Evolutionary conservation across 2,329 filamentous ascomycete species (phyloP).

Genomic region (Hymenoscyphus scutula): DNA sequence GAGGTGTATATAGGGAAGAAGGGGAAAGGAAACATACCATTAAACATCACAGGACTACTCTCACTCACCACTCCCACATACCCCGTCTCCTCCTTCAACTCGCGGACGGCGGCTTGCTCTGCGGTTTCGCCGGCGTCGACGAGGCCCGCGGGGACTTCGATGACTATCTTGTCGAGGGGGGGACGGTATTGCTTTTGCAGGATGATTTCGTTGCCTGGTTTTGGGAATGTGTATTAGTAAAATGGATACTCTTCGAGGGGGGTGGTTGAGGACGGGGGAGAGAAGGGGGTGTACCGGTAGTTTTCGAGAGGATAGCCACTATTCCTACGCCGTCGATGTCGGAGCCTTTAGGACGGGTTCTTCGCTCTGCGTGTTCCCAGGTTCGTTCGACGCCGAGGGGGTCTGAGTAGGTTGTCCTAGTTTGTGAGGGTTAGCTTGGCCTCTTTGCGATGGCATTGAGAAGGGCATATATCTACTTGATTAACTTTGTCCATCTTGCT

Average conservation of each 20-base stretch:
- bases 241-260: neutral
- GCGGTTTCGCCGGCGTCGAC: conserved; percentile 61
- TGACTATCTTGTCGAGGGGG: conserved; percentile 56
- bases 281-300: conserved; percentile 40
- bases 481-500: conserved; percentile 58
- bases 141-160: conserved; percentile 64
- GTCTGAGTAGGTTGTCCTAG: conserved; percentile 62
- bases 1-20: neutral
- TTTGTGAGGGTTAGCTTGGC: conserved; percentile 7
- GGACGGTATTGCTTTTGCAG: conserved; percentile 68
- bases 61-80: conserved; percentile 56
- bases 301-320: conserved; percentile 62
- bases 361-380: conserved; percentile 73
- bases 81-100: conserved; percentile 66
- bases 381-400: conserved; percentile 55
- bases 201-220: conserved; percentile 45
- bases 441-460: neutral
- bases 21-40: conserved; percentile 44
- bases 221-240: neutral
- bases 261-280: no score
- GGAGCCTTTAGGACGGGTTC: conserved; percentile 58
- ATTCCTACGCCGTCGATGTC: conserved; percentile 74
- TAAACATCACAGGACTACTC: conserved; percentile 65
- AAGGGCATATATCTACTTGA: conserved; percentile 45
- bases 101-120: conserved; percentile 60